These are phyloP conservation scores for Populus euphratica DNA, from an alignment of 345 rosid genomes.

Conservation along the genomic window DNA sequence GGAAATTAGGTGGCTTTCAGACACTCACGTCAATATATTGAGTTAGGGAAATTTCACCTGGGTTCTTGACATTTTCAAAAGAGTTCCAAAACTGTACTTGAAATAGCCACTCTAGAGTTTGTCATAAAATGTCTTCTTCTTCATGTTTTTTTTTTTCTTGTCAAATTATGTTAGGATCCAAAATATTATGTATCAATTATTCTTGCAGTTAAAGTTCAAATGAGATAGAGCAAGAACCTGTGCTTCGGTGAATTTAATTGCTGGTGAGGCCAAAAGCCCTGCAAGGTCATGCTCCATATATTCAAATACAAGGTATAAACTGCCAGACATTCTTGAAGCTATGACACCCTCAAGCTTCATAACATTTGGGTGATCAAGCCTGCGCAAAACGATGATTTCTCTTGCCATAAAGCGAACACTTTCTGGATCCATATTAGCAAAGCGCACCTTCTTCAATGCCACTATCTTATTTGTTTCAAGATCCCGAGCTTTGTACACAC, in stretches of 20 bases:
- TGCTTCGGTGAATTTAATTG: slow-evolving; percentile 50
- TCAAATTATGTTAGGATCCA: neutral
- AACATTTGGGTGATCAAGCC: slow-evolving; percentile 67
- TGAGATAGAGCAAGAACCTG: slow-evolving; percentile 39
- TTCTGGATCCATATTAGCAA: slow-evolving; percentile 69
- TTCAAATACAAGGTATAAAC: slow-evolving; percentile 61
- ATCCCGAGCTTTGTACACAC: slow-evolving; percentile 68
- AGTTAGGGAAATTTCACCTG: neutral
- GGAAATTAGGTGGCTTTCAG: neutral
- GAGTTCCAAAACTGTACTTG: neutral
- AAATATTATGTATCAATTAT: neutral
- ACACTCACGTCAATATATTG: neutral
- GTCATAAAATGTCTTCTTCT: neutral
- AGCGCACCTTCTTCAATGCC: slow-evolving; percentile 72
- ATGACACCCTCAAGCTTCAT: slow-evolving; percentile 78
- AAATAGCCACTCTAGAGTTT: neutral
- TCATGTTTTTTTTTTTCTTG: neutral
- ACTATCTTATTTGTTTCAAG: slow-evolving; percentile 58
- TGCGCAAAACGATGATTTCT: slow-evolving; percentile 57
- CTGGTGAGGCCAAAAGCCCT: slow-evolving; percentile 53
- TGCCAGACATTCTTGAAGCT: slow-evolving; percentile 58
- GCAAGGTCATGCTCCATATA: slow-evolving; percentile 78
- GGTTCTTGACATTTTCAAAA: neutral
- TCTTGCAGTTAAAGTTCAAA: neutral
- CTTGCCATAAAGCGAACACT: slow-evolving; percentile 77